Evolutionary conservation across 1,284 basidiomycete genomes (phyloP).

Genomic region (Blastosporella zonata): DNA sequence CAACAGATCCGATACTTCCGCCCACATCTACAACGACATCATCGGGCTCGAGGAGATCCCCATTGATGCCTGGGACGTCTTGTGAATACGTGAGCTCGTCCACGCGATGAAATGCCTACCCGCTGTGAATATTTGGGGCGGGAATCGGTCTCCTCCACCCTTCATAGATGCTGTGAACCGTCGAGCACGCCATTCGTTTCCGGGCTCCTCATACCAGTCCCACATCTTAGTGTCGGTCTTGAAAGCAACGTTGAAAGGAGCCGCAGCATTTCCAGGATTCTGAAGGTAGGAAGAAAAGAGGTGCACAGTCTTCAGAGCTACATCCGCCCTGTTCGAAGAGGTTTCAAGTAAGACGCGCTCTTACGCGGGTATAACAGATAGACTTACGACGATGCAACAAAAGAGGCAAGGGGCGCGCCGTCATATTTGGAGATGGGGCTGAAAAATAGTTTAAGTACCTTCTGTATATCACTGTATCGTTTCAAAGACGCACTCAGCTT

Average conservation of each 20-base stretch:
- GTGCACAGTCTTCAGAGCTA: constrained; percentile 3
- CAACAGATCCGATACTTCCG: constrained; percentile 12
- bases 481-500: background rate
- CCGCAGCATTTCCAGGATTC: constrained; percentile 4
- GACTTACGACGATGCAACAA: constrained; percentile 5
- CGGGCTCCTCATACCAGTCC: constrained; percentile 14
- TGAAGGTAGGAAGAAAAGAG: constrained; percentile 9
- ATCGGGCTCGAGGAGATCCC: constrained; percentile 1
- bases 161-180: constrained; percentile 10
- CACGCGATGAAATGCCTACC: background rate
- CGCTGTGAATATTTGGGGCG: constrained; percentile 6
- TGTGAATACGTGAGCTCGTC: background rate
- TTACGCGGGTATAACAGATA: background rate
- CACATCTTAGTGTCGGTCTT: constrained; percentile 14
- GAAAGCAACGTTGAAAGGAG: constrained; percentile 19
- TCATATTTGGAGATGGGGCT: constrained; percentile 10
- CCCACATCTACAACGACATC: constrained; percentile 15
- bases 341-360: background rate
- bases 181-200: constrained; percentile 10
- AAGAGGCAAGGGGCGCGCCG: constrained; percentile 8
- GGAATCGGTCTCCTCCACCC: constrained; percentile 4
- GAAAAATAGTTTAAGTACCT: background rate
- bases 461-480: background rate
- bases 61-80: background rate
- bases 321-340: background rate